A percentile compares a stretch with the other conserved stretches of the same genome.
Conservation (phyloP, 1,284 basidiomycete genomes). For the Peniophora sp. region DNA sequence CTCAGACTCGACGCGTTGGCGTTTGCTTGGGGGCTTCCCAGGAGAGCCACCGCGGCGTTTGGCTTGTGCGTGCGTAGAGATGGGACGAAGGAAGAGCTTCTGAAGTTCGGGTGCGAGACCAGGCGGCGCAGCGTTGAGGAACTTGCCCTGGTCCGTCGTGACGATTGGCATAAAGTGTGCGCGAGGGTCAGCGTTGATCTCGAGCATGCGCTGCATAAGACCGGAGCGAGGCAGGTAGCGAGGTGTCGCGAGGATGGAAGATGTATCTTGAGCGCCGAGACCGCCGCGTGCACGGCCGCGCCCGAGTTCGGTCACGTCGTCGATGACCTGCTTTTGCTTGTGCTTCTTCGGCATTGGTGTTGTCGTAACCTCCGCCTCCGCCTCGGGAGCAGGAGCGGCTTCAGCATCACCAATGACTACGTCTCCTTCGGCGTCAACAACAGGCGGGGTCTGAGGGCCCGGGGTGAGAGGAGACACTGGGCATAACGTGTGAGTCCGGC, state of each 20-base stretch:
- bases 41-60: slow-evolving; percentile 48
- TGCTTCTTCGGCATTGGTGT: slow-evolving; percentile 35
- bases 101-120: slow-evolving; percentile 73
- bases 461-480: slow-evolving; percentile 70
- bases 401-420: slow-evolving; percentile 34
- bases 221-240: slow-evolving; percentile 79
- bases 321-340: slow-evolving; percentile 75
- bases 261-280: slow-evolving; percentile 58
- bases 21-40: slow-evolving; percentile 54
- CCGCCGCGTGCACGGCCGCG: slow-evolving; percentile 56
- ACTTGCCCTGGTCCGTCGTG: slow-evolving; percentile 59
- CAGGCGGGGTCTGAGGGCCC: slow-evolving; percentile 62
- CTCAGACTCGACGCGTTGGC: slow-evolving; percentile 38
- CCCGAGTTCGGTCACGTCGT: slow-evolving; percentile 78
- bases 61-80: slow-evolving; percentile 32
- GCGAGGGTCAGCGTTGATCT: slow-evolving; percentile 80
- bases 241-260: slow-evolving; percentile 70
- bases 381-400: slow-evolving; percentile 21
- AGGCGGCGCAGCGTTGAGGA: slow-evolving; percentile 76
- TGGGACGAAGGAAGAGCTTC: slow-evolving; percentile 73
- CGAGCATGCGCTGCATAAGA: slow-evolving; percentile 72
- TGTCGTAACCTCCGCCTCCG: slow-evolving; percentile 25
- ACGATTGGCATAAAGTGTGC: slow-evolving; percentile 81
- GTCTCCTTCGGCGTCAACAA: slow-evolving; percentile 35
- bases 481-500: slow-evolving; percentile 8